phyloP scores from a whole-genome alignment of 371 early-diverging fungal species.

The Mucor sp. region DNA sequence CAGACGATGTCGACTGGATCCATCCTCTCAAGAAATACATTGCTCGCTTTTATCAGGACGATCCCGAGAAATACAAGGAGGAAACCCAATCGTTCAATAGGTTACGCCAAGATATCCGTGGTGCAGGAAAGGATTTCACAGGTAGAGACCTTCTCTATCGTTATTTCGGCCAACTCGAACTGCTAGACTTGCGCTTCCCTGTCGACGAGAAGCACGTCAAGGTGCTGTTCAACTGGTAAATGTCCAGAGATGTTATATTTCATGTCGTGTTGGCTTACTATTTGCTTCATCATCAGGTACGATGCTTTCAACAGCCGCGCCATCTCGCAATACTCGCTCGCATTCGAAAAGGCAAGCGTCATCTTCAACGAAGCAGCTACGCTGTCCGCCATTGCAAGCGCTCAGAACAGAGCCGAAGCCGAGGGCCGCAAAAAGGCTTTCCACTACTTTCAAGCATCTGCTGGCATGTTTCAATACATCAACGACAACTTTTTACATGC shows the following conservation, averaged over 20 bases:
- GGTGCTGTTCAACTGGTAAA: constrained; percentile 87
- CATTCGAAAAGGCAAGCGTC: constrained; percentile 94
- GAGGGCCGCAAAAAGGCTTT: constrained; percentile 80
- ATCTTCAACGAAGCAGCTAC: constrained; percentile 93
- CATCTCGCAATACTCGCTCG: constrained; percentile 82
- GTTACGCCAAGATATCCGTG: constrained; percentile 93
- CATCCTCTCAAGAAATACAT: constrained; percentile 84
- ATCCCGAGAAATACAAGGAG: constrained; percentile 84
- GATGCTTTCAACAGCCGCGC: constrained; percentile 74
- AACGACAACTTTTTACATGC: constrained; percentile 97
- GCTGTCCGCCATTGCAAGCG: constrained; percentile 70
- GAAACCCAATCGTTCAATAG: constrained; percentile 88
- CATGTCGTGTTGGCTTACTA: not conserved
- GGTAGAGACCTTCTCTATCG: constrained; percentile 93
- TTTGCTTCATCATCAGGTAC: constrained; percentile 57
- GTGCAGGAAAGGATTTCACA: constrained; percentile 88
- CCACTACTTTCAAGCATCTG: constrained; percentile 90
- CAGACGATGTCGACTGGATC: constrained; percentile 89
- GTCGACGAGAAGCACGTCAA: constrained; percentile 90
- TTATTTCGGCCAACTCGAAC: constrained; percentile 95
- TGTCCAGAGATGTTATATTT: not conserved
- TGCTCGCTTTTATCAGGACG: constrained; percentile 82
- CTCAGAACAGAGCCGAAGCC: constrained; percentile 74
- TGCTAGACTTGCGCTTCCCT: constrained; percentile 91
- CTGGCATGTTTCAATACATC: constrained; percentile 92